A percentile compares a stretch with the other conserved stretches of the same genome.
Evolutionary conservation across 345 rosid species (phyloP).

Genomic region (Zanthoxylum bungeanum): DNA sequence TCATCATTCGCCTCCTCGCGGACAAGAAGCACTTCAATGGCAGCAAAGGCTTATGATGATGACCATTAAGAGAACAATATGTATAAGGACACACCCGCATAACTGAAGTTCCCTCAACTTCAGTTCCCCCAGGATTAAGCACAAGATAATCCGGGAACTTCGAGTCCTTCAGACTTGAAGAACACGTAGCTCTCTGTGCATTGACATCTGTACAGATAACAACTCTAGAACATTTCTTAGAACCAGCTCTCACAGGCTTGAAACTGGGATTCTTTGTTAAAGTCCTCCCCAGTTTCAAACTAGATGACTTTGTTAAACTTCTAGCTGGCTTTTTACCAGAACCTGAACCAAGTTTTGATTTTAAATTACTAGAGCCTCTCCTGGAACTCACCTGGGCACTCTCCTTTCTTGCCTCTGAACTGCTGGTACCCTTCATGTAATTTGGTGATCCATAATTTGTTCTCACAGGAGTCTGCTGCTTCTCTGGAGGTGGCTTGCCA

Average conservation of each 20-base stretch:
- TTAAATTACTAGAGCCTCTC: conserved; percentile 25
- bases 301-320: conserved; percentile 37
- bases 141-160: conserved; percentile 67
- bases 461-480: conserved; percentile 38
- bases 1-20: conserved; percentile 55
- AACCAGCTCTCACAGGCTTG: conserved; percentile 42
- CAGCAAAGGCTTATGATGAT: conserved; percentile 61
- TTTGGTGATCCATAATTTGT: conserved; percentile 46
- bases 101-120: conserved; percentile 72
- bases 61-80: conserved; percentile 93
- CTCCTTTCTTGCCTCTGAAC: conserved; percentile 82
- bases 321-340: conserved; percentile 31
- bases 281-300: conserved; percentile 55
- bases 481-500: conserved; percentile 43
- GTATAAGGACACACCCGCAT: conserved; percentile 76
- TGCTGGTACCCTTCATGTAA: conserved; percentile 84
- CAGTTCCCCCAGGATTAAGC: conserved; percentile 65
- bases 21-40: conserved; percentile 75
- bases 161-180: conserved; percentile 81
- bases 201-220: conserved; percentile 44
- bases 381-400: conserved; percentile 42
- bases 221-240: conserved; percentile 42
- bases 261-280: conserved; percentile 65
- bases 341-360: conserved; percentile 33
- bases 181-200: conserved; percentile 74